Evolutionary conservation across 2,329 filamentous ascomycete genomes (phyloP).

Genomic region (Juglanconis oblonga): DNA sequence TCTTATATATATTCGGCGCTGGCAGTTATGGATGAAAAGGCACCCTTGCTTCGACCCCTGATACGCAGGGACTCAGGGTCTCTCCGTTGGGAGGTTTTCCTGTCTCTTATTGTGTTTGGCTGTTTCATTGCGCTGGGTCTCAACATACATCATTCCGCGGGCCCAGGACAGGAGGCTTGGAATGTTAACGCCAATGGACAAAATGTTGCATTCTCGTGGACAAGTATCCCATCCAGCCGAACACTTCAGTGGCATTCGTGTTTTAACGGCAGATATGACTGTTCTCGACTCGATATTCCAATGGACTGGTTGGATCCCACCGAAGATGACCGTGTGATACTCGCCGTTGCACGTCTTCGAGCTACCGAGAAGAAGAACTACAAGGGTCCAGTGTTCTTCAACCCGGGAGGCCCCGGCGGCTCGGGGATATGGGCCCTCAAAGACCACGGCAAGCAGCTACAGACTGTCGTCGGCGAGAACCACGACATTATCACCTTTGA

Average conservation of each 20-base stretch:
- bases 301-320: conserved; percentile 38
- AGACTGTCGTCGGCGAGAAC: conserved; percentile 45
- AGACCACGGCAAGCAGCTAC: conserved; percentile 33
- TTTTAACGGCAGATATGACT: conserved; percentile 33
- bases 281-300: conserved; percentile 36
- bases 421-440: conserved; percentile 38
- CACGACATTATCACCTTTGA: conserved; percentile 52
- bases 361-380: conserved; percentile 26
- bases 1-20: not conserved
- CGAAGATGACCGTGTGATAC: conserved; percentile 29
- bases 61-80: conserved; percentile 1
- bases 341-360: conserved; percentile 37
- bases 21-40: conserved; percentile 15
- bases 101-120: conserved; percentile 1
- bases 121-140: conserved; percentile 6
- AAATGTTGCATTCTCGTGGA: conserved; percentile 7
- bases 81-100: conserved; percentile 6
- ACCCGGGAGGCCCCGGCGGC: conserved; percentile 47
- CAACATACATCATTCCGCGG: conserved; percentile 8
- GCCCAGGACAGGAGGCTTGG: conserved; percentile 12
- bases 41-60: conserved; percentile 11
- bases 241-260: conserved; percentile 33
- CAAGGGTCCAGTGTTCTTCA: conserved; percentile 36
- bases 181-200: not conserved
- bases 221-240: conserved; percentile 28